Evolutionary conservation across 805 yeast species (phyloP), one percentile per base, ranked within the genome.

Genomic region (Spathaspora hagerdaliae): DNA sequence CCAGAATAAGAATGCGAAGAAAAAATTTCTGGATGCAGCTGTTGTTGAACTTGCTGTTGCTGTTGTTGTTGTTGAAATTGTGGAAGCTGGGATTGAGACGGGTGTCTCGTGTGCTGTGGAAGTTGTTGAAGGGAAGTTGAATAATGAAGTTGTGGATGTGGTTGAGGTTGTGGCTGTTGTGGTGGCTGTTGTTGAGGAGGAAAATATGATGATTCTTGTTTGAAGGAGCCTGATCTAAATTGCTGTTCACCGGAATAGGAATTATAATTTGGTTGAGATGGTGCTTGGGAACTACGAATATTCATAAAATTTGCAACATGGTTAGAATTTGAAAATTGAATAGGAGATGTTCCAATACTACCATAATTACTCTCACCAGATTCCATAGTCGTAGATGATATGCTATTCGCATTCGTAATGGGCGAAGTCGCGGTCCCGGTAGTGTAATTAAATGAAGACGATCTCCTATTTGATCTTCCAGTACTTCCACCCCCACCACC

Each of bases 261-360:
- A 19, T 11, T 8, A 15, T 19, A 36, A 36, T 9, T 15, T 19
- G 24, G 24, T 19, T 19, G 32, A 29, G 32, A 11, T 29, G 3
- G 32, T 11, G 32, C 3, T 29, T 29, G 32, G 3, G 32, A 31
- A 27, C 11, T 32, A 19, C 51, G 49, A 5, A 47, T 19, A 31
- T 43, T 47, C 15, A 50, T 36, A 33, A 43, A 55, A 27, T 42
- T 50, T 11, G 55, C 51, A 24, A 50, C 42, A 32, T 44, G 46
- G 37, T 43, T 49, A 2, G 42, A 31, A n/a, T 9, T 19, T 7
- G 31, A 31, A 6, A 12, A 10, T 19, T 27, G 31, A 9, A 11
- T 7, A 29, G 32, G 32, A 29, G 32, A 29, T 9, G 32, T 29
- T 29, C 32, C 32, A 29, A 29, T 11, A 29, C 9, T 11, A 9